Base-by-base conservation (phyloP, 306 rosid genomes). In the Spatholobus suberectus region DNA sequence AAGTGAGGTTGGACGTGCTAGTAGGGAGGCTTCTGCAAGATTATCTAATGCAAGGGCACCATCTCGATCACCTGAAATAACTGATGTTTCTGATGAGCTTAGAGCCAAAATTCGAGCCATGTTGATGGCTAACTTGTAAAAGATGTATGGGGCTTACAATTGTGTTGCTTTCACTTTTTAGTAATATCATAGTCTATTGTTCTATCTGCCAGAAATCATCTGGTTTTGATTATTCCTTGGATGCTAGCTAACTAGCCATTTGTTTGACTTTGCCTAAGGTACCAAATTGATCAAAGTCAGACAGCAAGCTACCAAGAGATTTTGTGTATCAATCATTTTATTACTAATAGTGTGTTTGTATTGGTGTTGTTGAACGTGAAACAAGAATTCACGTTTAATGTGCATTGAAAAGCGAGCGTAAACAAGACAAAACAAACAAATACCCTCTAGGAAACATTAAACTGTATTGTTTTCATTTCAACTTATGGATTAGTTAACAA, bases 31-130 rank as follows among this genome's bases (percentile, higher is more conserved):
- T 81, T 89, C 95, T 11, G 83, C 76, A 0, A 90, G 87, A 52
- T 70, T 83, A 58, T 83, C 79, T 3, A 88, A 58, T n/a, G 86
- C 78, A 75, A 81, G 75, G 77, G 88, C 84, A 37, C 86, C 89
- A 61, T 85, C 97, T 40, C 90, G 86, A 66, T 81, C 94, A 21
- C 83, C 89, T 3, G 91, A 83, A 79, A 43, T 89, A 46, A 79
- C 89, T 2, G 86, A 85, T 86, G 89, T 92, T 47, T 83, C 98
- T 17, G 93, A 94, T 80, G 97, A 92, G 57, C 94, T 94, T 67
- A 88, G 95, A 84, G 97, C 98, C 81, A 94, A 94, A 91, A 92
- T 94, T 38, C 89, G 93, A 44, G 98, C 94, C 70, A 94, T 94
- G 97, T 86, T 93, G 86, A 88, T 89, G 87, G 90, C 90, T 58